Conservation (phyloP, 2,329 filamentous ascomycete genomes). For the Epichloe brachyelytri region DNA sequence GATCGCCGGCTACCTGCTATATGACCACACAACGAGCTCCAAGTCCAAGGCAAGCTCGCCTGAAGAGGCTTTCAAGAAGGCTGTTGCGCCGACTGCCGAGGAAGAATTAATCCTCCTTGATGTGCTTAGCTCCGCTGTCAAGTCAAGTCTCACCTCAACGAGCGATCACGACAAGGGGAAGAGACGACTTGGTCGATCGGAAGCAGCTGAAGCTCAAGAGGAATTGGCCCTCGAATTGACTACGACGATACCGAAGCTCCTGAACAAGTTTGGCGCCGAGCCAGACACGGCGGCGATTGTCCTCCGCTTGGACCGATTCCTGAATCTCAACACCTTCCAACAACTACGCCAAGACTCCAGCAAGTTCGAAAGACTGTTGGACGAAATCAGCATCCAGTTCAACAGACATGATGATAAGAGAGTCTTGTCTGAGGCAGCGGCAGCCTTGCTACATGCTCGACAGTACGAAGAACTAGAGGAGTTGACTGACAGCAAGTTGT, state of each 20-base stretch:
- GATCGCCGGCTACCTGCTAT: constrained; percentile 79
- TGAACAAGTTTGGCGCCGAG: constrained; percentile 89
- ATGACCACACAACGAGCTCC: constrained; percentile 65
- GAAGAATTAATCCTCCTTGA: constrained; percentile 83
- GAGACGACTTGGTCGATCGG: constrained; percentile 45
- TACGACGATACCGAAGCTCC: constrained; percentile 64
- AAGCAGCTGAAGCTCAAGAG: constrained; percentile 61
- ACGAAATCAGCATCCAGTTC: constrained; percentile 91
- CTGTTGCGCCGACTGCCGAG: constrained; percentile 57
- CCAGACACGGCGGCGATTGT: constrained; percentile 78
- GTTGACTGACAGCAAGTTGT: constrained; percentile 65
- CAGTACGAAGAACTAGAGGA: constrained; percentile 84
- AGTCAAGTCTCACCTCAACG: constrained; percentile 53
- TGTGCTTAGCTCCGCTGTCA: constrained; percentile 72
- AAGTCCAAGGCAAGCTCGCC: constrained; percentile 39
- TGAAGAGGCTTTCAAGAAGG: constrained; percentile 52
- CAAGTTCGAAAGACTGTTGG: constrained; percentile 66
- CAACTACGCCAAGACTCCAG: constrained; percentile 78
- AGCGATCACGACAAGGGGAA: constrained; percentile 50
- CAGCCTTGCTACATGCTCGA: constrained; percentile 72
- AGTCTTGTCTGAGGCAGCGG: constrained; percentile 72
- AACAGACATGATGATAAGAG: constrained; percentile 78
- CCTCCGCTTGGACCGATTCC: constrained; percentile 69
- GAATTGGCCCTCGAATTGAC: constrained; percentile 68
- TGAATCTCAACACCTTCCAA: constrained; percentile 79